Evolutionary conservation across 495 filamentous ascomycete species (phyloP).

Genomic region (Penicillium egyptiacum): DNA sequence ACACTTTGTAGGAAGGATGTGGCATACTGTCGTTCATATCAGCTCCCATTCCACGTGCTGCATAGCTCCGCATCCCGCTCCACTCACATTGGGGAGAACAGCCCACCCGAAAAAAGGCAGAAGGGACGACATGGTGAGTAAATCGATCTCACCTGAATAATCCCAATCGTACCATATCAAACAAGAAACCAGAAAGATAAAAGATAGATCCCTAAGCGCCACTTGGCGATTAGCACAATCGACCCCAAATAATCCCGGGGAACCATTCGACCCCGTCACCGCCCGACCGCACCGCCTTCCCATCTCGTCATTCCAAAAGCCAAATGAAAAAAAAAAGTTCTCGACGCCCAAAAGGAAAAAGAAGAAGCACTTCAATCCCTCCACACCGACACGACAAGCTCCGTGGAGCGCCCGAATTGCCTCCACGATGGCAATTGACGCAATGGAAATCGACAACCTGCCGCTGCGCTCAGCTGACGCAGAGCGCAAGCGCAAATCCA

Average conservation of each 20-base stretch:
- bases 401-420: conserved; percentile 29
- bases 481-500: conserved; percentile 55
- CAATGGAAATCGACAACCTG: conserved; percentile 45
- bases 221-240: conserved; percentile 3
- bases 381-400: conserved; percentile 21
- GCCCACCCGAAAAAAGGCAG: conserved; percentile 79
- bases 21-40: conserved; percentile 55
- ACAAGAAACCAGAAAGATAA: not conserved
- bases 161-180: not conserved
- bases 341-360: conserved; percentile 13
- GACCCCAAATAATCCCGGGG: conserved; percentile 13
- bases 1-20: conserved; percentile 76
- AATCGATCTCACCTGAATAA: conserved; percentile 3
- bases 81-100: conserved; percentile 71
- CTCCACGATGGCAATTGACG: conserved; percentile 42
- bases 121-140: conserved; percentile 45
- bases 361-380: conserved; percentile 18
- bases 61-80: conserved; percentile 3
- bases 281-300: conserved; percentile 39
- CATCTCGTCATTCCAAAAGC: conserved; percentile 17
- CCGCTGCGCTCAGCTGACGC: conserved; percentile 17
- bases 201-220: not conserved
- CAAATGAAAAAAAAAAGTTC: conserved; percentile 41
- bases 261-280: conserved; percentile 25
- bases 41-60: not conserved